phyloP scores from a whole-genome alignment of 192 early-diverging fungal species.

The Mortierella hygrophila region DNA sequence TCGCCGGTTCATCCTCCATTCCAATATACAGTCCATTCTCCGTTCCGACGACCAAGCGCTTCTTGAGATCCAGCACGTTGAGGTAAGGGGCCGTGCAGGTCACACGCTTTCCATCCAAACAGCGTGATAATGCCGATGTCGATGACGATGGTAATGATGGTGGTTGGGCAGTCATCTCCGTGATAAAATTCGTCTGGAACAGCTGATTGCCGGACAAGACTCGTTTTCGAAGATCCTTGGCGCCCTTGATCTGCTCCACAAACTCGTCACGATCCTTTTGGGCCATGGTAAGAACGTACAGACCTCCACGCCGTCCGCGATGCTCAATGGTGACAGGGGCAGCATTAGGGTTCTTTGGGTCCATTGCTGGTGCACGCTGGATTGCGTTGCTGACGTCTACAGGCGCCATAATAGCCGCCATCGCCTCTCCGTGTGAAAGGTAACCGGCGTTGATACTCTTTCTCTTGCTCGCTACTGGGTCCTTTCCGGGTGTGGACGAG shows the following conservation, averaged over 20 bases:
- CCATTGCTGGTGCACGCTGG: neutral
- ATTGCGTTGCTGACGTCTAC: neutral
- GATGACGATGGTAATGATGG: neutral
- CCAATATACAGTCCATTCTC: slow-evolving; percentile 87
- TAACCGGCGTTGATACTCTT: neutral
- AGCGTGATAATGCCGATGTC: neutral
- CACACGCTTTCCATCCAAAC: slow-evolving; percentile 30
- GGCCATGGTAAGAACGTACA: slow-evolving; percentile 18
- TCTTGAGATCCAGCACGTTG: slow-evolving; percentile 65
- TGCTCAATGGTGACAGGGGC: slow-evolving; percentile 27
- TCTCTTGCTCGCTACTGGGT: neutral
- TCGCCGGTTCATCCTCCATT: slow-evolving; percentile 57
- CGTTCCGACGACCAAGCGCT: slow-evolving; percentile 80
- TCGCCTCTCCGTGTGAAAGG: neutral
- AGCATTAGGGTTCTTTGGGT: neutral
- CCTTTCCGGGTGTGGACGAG: neutral
- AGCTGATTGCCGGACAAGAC: slow-evolving; percentile 4
- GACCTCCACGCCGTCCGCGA: slow-evolving; percentile 22
- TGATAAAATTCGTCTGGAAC: slow-evolving; percentile 29
- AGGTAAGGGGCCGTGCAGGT: slow-evolving; percentile 32
- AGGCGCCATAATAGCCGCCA: slow-evolving; percentile 5
- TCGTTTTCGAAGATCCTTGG: slow-evolving; percentile 13
- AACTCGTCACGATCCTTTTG: slow-evolving; percentile 22
- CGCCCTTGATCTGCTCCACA: slow-evolving; percentile 1
- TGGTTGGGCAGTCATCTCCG: slow-evolving; percentile 9